Base-by-base conservation (phyloP, 2,329 filamentous ascomycete genomes). In the Sarocladium brachiariae region DNA sequence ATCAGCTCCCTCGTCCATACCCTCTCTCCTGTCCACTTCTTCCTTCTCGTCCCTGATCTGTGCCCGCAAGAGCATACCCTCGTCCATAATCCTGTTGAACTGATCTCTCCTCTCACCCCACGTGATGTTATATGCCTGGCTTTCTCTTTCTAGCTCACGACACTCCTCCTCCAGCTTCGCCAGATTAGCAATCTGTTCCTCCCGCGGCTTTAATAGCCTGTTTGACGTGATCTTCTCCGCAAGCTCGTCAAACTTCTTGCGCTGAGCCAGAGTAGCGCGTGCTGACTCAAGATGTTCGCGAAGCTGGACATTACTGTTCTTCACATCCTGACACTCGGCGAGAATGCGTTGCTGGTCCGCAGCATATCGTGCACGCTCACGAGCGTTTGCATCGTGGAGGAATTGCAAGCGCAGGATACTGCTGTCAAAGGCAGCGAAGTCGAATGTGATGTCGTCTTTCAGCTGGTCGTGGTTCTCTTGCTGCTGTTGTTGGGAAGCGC, bases 11-110 rank as follows among this genome's bases (percentile, higher is more conserved):
- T 82, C 83, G 51, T 81, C 79, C 81, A 89, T 89, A 25, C 89
- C 89, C 66, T 95, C 89, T 50, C 89, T 80, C 37, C 89, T 76
- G 68, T 96, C 90, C 0, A 93, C 88, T 68, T 96, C 90, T 65
- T 96, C 91, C 70, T 96, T 95, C 74, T 96, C 92, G 61, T 96
- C 91, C 54, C 90, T 83, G 61, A 97, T 96, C 65, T 95, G 76
- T 46, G 88, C 78, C 52, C 91, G 76, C 65, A 97, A 77, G 56
- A 88, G 77, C 79, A 87, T 87, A n/a, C 89, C 89, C 71, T 96
- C 92, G 53, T 91, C 87, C 63, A 96, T 87, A 60, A 97, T 91
- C 51, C 82, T 79, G 52, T 85, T 87, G 66, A 96, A 96, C 68
- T 96, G 89, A 58, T 89, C 87, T 55, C 86, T 76, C 34, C 92